phyloP scores from a whole-genome alignment of 345 rosid species.

The Conringia planisiliqua region DNA sequence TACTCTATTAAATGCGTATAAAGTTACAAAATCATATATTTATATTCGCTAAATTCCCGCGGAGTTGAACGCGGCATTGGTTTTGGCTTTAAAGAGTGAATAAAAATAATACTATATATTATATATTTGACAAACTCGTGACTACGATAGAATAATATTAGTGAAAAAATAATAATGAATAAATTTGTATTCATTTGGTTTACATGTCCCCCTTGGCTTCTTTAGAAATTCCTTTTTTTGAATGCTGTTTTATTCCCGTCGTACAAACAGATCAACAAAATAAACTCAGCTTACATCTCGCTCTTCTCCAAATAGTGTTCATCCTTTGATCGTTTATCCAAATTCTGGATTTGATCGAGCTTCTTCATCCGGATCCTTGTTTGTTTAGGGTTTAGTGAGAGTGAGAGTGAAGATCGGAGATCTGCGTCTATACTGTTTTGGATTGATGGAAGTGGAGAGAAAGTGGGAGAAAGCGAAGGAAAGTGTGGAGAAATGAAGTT shows the following conservation, averaged over 20 bases:
- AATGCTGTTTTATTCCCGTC: slow-evolving; percentile 13
- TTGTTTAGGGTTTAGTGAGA: background rate
- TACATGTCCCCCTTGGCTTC: slow-evolving; percentile 24
- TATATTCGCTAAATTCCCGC: slow-evolving; percentile 28
- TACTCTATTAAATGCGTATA: background rate
- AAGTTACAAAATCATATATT: background rate
- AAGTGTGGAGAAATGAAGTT: slow-evolving; percentile 50
- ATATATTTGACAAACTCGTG: no score
- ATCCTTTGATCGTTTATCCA: background rate
- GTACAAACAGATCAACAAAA: slow-evolving; percentile 17
- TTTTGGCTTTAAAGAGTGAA: no score
- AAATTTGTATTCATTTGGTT: slow-evolving; percentile 4
- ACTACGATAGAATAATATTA: slow-evolving; percentile 1
- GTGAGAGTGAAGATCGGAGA: slow-evolving; percentile 19
- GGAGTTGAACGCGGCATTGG: slow-evolving; percentile 52
- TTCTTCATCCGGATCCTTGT: slow-evolving; percentile 5
- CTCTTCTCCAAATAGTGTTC: background rate
- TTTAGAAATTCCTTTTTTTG: slow-evolving; percentile 17
- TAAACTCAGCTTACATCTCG: background rate
- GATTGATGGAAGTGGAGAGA: slow-evolving; percentile 38
- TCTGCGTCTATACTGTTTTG: slow-evolving; percentile 10
- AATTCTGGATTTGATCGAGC: background rate
- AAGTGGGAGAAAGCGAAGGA: slow-evolving; percentile 12
- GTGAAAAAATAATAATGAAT: background rate
- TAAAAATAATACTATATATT: no score